phyloP scores from a whole-genome alignment of 805 yeast species.

The Jamesozyma piceae region DNA sequence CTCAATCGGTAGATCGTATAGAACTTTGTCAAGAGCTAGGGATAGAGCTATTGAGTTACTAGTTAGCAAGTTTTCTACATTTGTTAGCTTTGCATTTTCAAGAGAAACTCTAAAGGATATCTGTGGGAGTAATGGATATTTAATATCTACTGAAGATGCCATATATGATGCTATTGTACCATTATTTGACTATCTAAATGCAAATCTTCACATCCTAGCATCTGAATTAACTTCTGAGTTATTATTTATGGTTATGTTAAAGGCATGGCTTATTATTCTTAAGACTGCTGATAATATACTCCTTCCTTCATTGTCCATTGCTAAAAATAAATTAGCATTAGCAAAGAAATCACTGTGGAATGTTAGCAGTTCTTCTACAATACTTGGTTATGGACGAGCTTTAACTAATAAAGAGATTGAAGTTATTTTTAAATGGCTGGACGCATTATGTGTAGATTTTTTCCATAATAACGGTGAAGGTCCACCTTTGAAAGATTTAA shows the following conservation, averaged over 20 bases:
- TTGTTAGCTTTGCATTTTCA: slow-evolving; percentile 51
- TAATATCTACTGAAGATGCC: slow-evolving; percentile 37
- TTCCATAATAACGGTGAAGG: slow-evolving; percentile 79
- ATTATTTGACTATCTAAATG: slow-evolving; percentile 62
- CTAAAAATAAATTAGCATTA: slow-evolving; percentile 23
- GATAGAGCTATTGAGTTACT: slow-evolving; percentile 60
- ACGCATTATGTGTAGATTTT: slow-evolving; percentile 55
- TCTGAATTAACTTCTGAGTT: slow-evolving; percentile 46
- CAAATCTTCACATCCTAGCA: slow-evolving; percentile 57
- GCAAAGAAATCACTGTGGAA: slow-evolving; percentile 31
- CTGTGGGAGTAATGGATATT: slow-evolving; percentile 42
- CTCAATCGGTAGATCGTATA: slow-evolving; percentile 65
- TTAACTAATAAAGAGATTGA: slow-evolving; percentile 55
- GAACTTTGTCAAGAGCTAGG: slow-evolving; percentile 53
- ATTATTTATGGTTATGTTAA: slow-evolving; percentile 56
- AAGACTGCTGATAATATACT: slow-evolving; percentile 59
- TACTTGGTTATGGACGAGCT: slow-evolving; percentile 45
- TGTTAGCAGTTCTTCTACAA: slow-evolving; percentile 21
- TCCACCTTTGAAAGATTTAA: slow-evolving; percentile 56
- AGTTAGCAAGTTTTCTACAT: slow-evolving; percentile 62
- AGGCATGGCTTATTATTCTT: slow-evolving; percentile 72
- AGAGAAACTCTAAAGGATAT: slow-evolving; percentile 45
- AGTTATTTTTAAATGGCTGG: slow-evolving; percentile 62
- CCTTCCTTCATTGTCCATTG: slow-evolving; percentile 58
- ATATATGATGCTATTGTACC: slow-evolving; percentile 63